phyloP scores from a whole-genome alignment of 2,329 filamentous ascomycete genomes.

The Daldinia sp. region DNA sequence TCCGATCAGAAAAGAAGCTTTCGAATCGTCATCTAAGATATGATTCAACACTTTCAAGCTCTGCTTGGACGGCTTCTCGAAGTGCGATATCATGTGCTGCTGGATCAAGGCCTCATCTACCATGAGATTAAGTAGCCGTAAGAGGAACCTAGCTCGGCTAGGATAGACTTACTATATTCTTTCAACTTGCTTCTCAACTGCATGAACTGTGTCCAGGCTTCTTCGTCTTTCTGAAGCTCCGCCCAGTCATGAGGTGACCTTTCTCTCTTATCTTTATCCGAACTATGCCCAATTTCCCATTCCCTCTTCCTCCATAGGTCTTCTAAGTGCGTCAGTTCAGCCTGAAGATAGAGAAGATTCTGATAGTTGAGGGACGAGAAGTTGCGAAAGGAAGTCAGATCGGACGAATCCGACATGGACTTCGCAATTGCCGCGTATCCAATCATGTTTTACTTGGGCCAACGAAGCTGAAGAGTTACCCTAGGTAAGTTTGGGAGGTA shows the following conservation, averaged over 20 bases:
- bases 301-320: neutral
- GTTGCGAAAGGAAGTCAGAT: neutral
- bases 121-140: neutral
- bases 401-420: neutral
- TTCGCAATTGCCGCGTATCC: neutral
- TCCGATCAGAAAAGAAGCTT: neutral
- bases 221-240: neutral
- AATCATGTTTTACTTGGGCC: neutral
- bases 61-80: neutral
- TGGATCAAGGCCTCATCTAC: neutral
- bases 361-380: neutral
- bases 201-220: neutral
- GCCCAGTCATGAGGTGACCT: neutral
- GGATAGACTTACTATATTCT: neutral
- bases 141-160: neutral
- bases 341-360: neutral
- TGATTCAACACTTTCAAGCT: neutral
- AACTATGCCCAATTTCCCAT: neutral
- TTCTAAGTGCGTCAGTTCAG: neutral
- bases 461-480: neutral
- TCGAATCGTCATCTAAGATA: neutral
- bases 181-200: neutral
- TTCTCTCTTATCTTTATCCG: neutral
- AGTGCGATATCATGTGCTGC: neutral
- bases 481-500: neutral